Conservation (phyloP, 208 protist genomes). For the Wallacemonas rigidus region DNA sequence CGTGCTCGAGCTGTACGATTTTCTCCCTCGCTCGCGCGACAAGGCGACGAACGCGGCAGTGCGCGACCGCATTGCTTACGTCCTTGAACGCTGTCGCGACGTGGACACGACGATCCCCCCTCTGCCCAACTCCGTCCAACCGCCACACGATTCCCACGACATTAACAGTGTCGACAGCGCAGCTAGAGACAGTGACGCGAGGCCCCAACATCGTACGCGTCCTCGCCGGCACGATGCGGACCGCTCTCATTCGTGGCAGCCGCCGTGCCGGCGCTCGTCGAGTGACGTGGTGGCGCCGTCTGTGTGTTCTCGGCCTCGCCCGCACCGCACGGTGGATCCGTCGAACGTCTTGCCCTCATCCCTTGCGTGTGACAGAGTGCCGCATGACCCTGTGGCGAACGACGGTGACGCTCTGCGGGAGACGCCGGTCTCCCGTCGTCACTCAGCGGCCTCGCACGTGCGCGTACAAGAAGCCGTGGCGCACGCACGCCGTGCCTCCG, state of each 20-base stretch:
- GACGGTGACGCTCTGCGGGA: too few species aligned
- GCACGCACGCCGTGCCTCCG: not conserved
- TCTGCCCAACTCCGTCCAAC: not conserved
- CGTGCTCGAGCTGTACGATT: not conserved
- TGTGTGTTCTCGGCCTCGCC: too few species aligned
- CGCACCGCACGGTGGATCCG: too few species aligned
- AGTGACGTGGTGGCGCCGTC: too few species aligned
- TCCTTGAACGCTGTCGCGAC: constrained; percentile 9
- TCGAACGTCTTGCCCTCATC: too few species aligned
- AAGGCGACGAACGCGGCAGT: not conserved
- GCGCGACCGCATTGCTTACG: not conserved
- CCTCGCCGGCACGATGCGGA: not conserved
- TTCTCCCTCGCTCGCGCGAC: not conserved
- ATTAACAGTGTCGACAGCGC: not conserved
- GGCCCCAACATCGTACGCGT: too few species aligned
- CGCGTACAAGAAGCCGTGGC: constrained; percentile 14
- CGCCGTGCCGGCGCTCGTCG: too few species aligned
- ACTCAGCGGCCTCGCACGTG: constrained; percentile 12
- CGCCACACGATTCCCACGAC: not conserved
- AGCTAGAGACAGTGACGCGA: too few species aligned
- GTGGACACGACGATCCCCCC: not conserved
- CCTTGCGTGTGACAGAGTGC: too few species aligned
- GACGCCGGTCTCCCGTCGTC: not conserved
- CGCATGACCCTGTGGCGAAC: too few species aligned
- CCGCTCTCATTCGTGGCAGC: not conserved